A percentile compares a stretch with the other conserved stretches of the same genome.
Conservation (phyloP, 164 flowering plant genomes). For the Kingdonia uniflora region DNA sequence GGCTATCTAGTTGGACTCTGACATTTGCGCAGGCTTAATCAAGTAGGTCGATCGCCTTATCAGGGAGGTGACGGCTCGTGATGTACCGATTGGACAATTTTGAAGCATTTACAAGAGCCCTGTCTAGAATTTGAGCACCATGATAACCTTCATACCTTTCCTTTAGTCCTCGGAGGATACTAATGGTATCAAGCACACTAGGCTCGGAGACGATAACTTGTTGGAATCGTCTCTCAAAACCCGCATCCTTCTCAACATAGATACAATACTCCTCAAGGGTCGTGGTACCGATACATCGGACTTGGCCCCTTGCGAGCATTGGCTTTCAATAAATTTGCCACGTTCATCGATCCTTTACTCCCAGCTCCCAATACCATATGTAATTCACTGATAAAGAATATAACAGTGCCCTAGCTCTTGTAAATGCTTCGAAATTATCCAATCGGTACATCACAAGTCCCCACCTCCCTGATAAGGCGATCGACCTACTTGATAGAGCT, state of each 20-base stretch:
- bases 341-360: conserved; percentile 72
- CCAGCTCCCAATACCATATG: conserved; percentile 58
- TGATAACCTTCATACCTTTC: conserved; percentile 43
- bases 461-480: conserved; percentile 73
- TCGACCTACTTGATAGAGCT: conserved; percentile 76
- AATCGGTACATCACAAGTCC: conserved; percentile 53
- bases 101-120: conserved; percentile 59
- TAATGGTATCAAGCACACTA: conserved; percentile 51
- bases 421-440: conserved; percentile 50
- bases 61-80: too few species aligned
- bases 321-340: conserved; percentile 69
- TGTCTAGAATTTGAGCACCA: too few species aligned
- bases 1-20: conserved; percentile 46
- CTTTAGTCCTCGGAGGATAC: too few species aligned
- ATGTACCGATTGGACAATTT: too few species aligned
- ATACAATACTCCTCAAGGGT: conserved; percentile 66
- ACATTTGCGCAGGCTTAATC: conserved; percentile 30
- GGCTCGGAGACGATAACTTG: conserved; percentile 74
- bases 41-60: conserved; percentile 61
- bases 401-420: conserved; percentile 61
- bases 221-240: conserved; percentile 65
- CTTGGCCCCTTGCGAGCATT: conserved; percentile 68
- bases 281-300: conserved; percentile 71
- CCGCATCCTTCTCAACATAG: conserved; percentile 74
- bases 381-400: conserved; percentile 65